phyloP scores from a whole-genome alignment of 2,329 filamentous ascomycete genomes.

The Cladobotryum mycophilum region DNA sequence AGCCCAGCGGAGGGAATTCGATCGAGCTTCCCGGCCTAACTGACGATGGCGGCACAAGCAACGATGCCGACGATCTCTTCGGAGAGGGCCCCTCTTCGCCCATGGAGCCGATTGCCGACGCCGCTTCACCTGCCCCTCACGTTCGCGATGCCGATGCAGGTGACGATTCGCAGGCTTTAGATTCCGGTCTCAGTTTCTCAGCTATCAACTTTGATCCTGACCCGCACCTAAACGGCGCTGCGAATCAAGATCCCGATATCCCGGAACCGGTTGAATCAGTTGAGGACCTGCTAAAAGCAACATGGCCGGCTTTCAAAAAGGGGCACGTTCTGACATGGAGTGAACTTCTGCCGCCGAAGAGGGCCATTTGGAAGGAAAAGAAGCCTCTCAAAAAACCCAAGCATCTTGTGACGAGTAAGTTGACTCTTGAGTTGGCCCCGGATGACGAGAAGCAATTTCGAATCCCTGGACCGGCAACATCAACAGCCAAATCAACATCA shows the following conservation, averaged over 20 bases:
- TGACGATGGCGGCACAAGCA: conserved; percentile 54
- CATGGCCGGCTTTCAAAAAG: conserved; percentile 75
- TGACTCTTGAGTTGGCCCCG: conserved; percentile 75
- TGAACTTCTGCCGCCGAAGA: conserved; percentile 74
- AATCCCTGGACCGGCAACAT: conserved; percentile 55
- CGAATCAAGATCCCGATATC: conserved; percentile 56
- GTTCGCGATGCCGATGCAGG: conserved; percentile 34
- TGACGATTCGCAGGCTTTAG: conserved; percentile 28
- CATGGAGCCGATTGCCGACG: conserved; percentile 34
- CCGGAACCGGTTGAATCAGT: conserved; percentile 66
- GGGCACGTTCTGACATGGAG: conserved; percentile 72
- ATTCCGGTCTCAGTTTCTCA: conserved; percentile 29
- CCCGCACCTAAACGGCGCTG: conserved; percentile 33
- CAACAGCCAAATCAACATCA: conserved; percentile 49
- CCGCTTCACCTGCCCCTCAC: conserved; percentile 39
- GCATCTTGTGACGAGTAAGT: conserved; percentile 76
- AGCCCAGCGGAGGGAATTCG: conserved; percentile 36
- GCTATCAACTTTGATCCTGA: conserved; percentile 45
- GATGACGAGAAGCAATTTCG: conserved; percentile 85
- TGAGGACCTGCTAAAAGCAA: conserved; percentile 68
- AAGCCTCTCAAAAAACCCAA: conserved; percentile 73
- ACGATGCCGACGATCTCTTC: conserved; percentile 62
- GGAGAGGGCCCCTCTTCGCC: conserved; percentile 54
- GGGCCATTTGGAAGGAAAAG: conserved; percentile 72
- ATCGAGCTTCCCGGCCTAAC: conserved; percentile 48